Percentiles rank a stretch among this genome's conserved stretches.
phyloP scores from a whole-genome alignment of 768 basidiomycete genomes.

The Scleroderma citrinum region DNA sequence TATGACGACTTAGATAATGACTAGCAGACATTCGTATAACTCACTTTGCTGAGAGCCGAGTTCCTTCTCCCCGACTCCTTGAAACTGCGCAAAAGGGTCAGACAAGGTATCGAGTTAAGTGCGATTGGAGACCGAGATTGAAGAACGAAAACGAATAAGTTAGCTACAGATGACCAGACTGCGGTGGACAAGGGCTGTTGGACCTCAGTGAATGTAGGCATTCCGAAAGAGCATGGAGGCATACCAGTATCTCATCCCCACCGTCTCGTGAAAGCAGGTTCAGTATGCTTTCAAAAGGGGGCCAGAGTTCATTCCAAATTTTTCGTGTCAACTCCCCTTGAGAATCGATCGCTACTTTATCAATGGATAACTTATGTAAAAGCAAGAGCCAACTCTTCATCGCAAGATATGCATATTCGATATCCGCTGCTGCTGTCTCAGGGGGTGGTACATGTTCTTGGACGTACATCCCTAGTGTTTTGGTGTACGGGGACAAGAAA shows the following conservation, averaged over 20 bases:
- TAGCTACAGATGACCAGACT: slow-evolving; percentile 56
- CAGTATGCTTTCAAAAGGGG: slow-evolving; percentile 55
- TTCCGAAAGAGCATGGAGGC: neutral
- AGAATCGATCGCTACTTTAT: slow-evolving; percentile 24
- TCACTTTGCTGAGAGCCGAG: slow-evolving; percentile 45
- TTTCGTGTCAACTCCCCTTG: slow-evolving; percentile 22
- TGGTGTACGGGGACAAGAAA: slow-evolving; percentile 45
- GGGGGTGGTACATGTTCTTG: slow-evolving; percentile 32
- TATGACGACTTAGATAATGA: neutral
- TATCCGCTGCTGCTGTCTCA: slow-evolving; percentile 46
- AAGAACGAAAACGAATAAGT: slow-evolving; percentile 58
- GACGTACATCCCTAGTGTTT: slow-evolving; percentile 37
- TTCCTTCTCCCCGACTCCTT: slow-evolving; percentile 44
- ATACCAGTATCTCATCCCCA: slow-evolving; percentile 28
- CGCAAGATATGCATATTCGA: slow-evolving; percentile 64
- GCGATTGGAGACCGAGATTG: slow-evolving; percentile 48
- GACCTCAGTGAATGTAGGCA: neutral
- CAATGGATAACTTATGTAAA: slow-evolving; percentile 30
- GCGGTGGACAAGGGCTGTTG: slow-evolving; percentile 48
- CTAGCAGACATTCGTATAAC: slow-evolving; percentile 5
- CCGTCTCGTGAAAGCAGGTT: slow-evolving; percentile 41
- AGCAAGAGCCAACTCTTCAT: slow-evolving; percentile 70
- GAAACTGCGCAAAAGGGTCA: slow-evolving; percentile 45
- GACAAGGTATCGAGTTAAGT: slow-evolving; percentile 47
- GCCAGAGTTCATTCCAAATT: slow-evolving; percentile 78